Base-by-base conservation (phyloP, 148 eudicot genomes). In the Nepenthes gracilis region DNA sequence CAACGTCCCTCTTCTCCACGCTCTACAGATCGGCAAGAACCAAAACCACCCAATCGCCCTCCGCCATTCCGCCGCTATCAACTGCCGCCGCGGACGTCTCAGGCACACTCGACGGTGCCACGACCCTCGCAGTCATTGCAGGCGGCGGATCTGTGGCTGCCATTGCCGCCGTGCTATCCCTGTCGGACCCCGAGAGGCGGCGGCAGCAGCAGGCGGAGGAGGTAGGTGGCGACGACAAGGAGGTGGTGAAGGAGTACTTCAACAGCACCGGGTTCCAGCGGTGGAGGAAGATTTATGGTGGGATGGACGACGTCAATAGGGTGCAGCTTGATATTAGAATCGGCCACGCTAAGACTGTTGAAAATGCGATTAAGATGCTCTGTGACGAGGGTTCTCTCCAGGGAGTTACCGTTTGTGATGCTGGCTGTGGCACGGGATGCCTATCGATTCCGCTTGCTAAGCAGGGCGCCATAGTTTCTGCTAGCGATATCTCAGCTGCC, bases 341-440 rank as follows among this genome's bases (percentile, higher is more conserved):
- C 0, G 99, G 99, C 10, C 99, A 93, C 60, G 70, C 95, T n/a
- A 85, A 89, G 64, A 93, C 99, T 0, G 99, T 93, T 14, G 97
- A 93, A 77, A 93, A 70, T 75, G 80, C 76, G 14, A 64, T 93
- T 65, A 58, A 73, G 71, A 86, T 93, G 96, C 63, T 93, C 71
- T 35, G 57, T 14, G 99, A 86, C 35, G 95, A 86, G 1, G 81
- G 97, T 8, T 5, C 72, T 0, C 63, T 93, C 33, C 48, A 33
- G 45, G 99, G 97, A 0, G 90, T 93, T 12, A 84, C 66, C 6
- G 87, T 93, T 2, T 93, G 99, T 60, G 99, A 93, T 63, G 99
- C 99, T 14, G 99, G 99, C 1, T 93, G 99, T 70, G 99, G 99
- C n/a, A 93, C 99, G 6, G 99, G 99, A 0, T 74, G 64, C 33